Base-by-base conservation (phyloP, 2,329 filamentous ascomycete species). In the Aspergillus phoenicis region DNA sequence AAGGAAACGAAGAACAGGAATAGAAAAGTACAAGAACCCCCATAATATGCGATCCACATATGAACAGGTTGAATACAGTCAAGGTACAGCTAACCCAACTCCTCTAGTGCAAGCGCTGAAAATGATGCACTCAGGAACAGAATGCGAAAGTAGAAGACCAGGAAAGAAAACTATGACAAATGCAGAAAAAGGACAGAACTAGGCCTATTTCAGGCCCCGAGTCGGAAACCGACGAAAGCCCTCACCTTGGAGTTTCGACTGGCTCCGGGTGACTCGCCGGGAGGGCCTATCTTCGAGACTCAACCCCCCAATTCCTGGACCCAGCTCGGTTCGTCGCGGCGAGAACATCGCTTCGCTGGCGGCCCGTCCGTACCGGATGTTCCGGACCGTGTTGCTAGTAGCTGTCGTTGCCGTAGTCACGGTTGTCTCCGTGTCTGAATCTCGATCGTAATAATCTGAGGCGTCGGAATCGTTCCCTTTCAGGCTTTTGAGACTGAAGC, bases 391-490 rank as follows among this genome's bases (percentile, higher is more conserved):
- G 36, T 68, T 70, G 65, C 75, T 72, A 5, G 74, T 77, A 39
- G 65, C 67, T 5, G 66, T 67, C 1, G 73, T 75, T 13, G 73
- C 68, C 13, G 68, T 70, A 6, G 74, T 76, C 39, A 72, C 66
- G 5, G 72, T 68, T n/a, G 74, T 77, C 60, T 77, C 75, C 24
- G 65, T 69, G 51, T 77, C 75, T 4, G 75, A 77, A 53, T 77
- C 75, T 45, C 64, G 68, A 30, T 73, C 73, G 28, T 70, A 70
- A 13, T 52, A 56, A 43, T 77, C 73, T 4, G 72, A 75, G 2
- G 56, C 57, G 26, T 73, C 69, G 4, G 73, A 71, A 2, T 76
- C 75, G 17, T 70, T 70, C 26, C 65, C 67, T 60, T 70, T 73
- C 28, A 75, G 56, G 36, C 67, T 70, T 26, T 70, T 68, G 63